Percentiles rank a stretch among this genome's conserved stretches.
Evolutionary conservation across 345 rosid species (phyloP).

Genomic region (Firmiana major): DNA sequence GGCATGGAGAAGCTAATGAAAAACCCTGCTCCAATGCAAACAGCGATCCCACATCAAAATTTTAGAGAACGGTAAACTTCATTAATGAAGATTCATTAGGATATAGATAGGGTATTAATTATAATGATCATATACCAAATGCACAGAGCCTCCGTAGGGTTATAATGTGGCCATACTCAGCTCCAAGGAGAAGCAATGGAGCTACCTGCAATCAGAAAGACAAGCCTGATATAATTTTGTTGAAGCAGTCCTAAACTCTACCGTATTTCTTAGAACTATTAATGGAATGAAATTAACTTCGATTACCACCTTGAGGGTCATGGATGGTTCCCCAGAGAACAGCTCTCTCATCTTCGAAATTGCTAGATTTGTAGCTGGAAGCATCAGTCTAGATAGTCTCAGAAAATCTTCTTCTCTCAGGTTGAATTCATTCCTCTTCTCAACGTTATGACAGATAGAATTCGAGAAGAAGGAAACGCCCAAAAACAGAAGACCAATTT

Average conservation of each 20-base stretch:
- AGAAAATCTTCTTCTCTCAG: conserved; percentile 57
- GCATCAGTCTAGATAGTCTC: conserved; percentile 57
- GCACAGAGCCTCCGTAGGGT: conserved; percentile 75
- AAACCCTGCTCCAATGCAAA: conserved; percentile 54
- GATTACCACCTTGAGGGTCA: conserved; percentile 73
- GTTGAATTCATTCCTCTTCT: conserved; percentile 38
- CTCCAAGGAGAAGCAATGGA: conserved; percentile 80
- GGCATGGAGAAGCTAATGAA: conserved; percentile 74
- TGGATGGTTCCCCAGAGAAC: conserved; percentile 94
- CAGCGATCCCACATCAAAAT: conserved; percentile 5
- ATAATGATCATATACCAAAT: conserved; percentile 48
- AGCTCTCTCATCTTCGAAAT: conserved; percentile 56
- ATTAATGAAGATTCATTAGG: neutral
- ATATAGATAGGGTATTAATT: neutral
- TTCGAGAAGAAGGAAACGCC: conserved; percentile 77
- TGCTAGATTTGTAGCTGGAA: conserved; percentile 72
- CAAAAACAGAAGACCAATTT: conserved; percentile 69
- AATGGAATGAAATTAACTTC: neutral
- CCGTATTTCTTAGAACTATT: neutral
- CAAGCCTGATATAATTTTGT: conserved; percentile 3
- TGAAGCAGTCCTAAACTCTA: neutral
- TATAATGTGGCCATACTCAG: conserved; percentile 78
- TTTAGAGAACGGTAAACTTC: neutral
- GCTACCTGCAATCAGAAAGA: conserved; percentile 48
- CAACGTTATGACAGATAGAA: conserved; percentile 50